Percentiles rank a stretch among this genome's conserved stretches.
These are phyloP conservation scores for Rhytidhysteron rufulum DNA, from an alignment of 2,329 filamentous ascomycete genomes.

Conservation along the genomic window DNA sequence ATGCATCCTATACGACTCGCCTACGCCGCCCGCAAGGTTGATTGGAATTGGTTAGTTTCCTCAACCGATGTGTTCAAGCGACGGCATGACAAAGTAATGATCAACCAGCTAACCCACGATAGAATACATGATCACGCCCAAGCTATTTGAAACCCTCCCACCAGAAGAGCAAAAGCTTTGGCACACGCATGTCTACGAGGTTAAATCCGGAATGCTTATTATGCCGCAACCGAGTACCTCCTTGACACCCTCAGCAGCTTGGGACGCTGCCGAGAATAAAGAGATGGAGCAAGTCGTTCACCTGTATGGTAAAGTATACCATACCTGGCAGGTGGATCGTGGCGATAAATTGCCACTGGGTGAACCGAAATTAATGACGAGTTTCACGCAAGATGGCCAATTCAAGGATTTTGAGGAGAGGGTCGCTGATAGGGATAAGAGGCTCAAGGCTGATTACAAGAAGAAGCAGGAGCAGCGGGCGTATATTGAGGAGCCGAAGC, in stretches of 20 bases:
- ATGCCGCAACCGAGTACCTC: slow-evolving; percentile 57
- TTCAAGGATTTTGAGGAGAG: slow-evolving; percentile 43
- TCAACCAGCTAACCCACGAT: not conserved
- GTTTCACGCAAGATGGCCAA: slow-evolving; percentile 51
- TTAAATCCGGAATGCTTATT: slow-evolving; percentile 75
- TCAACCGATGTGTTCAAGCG: too few species aligned
- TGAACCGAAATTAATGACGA: slow-evolving; percentile 61
- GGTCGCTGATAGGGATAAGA: slow-evolving; percentile 50
- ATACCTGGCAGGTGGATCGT: slow-evolving; percentile 80
- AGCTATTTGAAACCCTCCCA: slow-evolving; percentile 63
- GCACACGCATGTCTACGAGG: slow-evolving; percentile 74
- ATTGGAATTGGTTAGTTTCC: slow-evolving; percentile 59
- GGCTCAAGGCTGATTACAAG: slow-evolving; percentile 50
- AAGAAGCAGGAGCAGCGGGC: slow-evolving; percentile 53
- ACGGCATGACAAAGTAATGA: too few species aligned
- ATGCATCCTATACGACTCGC: slow-evolving; percentile 78
- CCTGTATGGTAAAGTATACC: slow-evolving; percentile 80
- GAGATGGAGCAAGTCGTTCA: slow-evolving; percentile 76
- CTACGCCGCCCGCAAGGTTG: slow-evolving; percentile 63
- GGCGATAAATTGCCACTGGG: slow-evolving; percentile 64
- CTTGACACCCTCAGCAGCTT: slow-evolving; percentile 55
- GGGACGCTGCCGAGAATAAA: slow-evolving; percentile 72
- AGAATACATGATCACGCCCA: slow-evolving; percentile 79
- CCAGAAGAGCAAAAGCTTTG: slow-evolving; percentile 68
- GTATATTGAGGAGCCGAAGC: slow-evolving; percentile 48